phyloP scores from a whole-genome alignment of 2,329 filamentous ascomycete genomes.

The Aspergillus alliaceus region DNA sequence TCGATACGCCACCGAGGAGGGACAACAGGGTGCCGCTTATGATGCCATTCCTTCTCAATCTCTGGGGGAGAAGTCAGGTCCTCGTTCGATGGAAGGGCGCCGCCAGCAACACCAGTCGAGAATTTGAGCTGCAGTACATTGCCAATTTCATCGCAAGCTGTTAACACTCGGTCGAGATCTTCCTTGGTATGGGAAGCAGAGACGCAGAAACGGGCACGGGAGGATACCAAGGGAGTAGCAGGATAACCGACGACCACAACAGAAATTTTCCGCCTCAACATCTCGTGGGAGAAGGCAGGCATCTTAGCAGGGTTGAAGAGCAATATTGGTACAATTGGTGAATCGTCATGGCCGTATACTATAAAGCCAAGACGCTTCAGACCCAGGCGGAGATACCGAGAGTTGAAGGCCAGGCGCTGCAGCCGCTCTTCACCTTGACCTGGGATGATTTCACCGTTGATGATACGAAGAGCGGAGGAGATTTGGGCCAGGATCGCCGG shows the following conservation, averaged over 20 bases:
- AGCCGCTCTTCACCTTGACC: slow-evolving; percentile 95
- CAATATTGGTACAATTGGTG: slow-evolving; percentile 89
- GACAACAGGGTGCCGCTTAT: slow-evolving; percentile 51
- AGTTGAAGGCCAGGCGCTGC: slow-evolving; percentile 96
- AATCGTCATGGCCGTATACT: slow-evolving; percentile 96
- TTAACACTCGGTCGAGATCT: slow-evolving; percentile 84
- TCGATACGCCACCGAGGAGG: slow-evolving; percentile 78
- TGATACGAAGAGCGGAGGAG: slow-evolving; percentile 79
- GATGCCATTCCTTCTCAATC: slow-evolving; percentile 67
- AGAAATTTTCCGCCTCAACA: slow-evolving; percentile 96
- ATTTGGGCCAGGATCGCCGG: slow-evolving; percentile 92
- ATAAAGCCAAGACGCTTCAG: slow-evolving; percentile 97
- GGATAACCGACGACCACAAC: slow-evolving; percentile 97
- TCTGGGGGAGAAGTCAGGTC: slow-evolving; percentile 62
- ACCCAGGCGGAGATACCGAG: slow-evolving; percentile 92
- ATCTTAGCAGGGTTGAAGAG: slow-evolving; percentile 99
- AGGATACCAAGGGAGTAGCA: slow-evolving; percentile 91
- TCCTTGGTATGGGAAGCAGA: slow-evolving; percentile 98
- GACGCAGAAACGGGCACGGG: slow-evolving; percentile 91
- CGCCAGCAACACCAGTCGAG: slow-evolving; percentile 91
- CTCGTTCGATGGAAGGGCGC: slow-evolving; percentile 72
- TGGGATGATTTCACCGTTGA: slow-evolving; percentile 80
- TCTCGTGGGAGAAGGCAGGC: slow-evolving; percentile 96
- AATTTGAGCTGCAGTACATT: slow-evolving; percentile 94
- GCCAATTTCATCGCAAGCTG: slow-evolving; percentile 89